Base-by-base conservation (phyloP, 306 rosid genomes). In the Leucaena leucocephala region DNA sequence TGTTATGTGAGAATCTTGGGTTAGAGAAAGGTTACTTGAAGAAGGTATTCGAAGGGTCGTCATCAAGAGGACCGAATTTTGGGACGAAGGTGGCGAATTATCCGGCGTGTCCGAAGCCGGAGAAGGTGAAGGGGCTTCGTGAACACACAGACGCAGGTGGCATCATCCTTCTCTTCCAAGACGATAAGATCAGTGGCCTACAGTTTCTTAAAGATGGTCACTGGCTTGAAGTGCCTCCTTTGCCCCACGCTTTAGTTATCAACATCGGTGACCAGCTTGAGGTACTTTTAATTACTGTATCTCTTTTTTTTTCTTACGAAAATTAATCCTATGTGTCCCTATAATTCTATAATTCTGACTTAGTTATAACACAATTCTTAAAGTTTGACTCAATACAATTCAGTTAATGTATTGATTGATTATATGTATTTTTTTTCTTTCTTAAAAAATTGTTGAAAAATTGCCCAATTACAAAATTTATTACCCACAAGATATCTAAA, bases 111-210 rank as follows among this genome's bases (percentile, higher is more conserved):
- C 98, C 97, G 1, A 88, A 89, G 14, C 97, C 97, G 7, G 94
- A 90, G 34, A 82, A 90, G 61, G 91, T 94, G 74, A 94, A 92
- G 85, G 98, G 98, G 52, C 98, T 94, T 55, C 83, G 98, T 1
- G 90, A 97, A 33, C 98, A 94, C 83, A 94, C 98, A 16, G 98
- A 94, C 50, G 98, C 98, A 2, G 97, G 98, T 1, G 97, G 98
- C 22, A 84, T 94, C 48, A 86, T 94, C 87, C 90, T 94, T 7
- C 93, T 94, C 69, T 90, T 94, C 85, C 98, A 94, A 66, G 97
- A 92, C 22, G 92, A 94, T 85, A 90, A 89, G 83, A 97, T 94
- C 76, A 89, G 97, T 74, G 98, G 97, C 59, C 92, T 94, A 0
- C 98, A 94, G 76, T 85, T 94, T 2, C 96, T 92, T 59, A 94